phyloP scores from a whole-genome alignment of 2,329 filamentous ascomycete genomes.

The Knufia fluminis region DNA sequence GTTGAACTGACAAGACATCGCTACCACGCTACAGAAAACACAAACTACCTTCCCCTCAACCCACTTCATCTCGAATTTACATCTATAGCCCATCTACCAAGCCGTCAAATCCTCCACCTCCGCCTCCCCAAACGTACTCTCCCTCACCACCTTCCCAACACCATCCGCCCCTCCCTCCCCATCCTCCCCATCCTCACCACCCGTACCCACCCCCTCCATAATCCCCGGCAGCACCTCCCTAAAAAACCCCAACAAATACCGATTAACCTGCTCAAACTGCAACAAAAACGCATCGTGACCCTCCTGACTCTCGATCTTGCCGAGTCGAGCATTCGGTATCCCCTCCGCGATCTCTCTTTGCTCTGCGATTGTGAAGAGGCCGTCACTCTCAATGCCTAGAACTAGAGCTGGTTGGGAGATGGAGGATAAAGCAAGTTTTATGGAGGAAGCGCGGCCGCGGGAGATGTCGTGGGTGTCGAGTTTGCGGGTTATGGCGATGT shows the following conservation, averaged over 20 bases:
- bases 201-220: slow-evolving; percentile 55
- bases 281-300: slow-evolving; percentile 94
- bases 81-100: no score
- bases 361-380: slow-evolving; percentile 93
- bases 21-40: background rate
- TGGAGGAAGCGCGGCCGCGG: slow-evolving; percentile 52
- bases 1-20: slow-evolving; percentile 20
- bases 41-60: no score
- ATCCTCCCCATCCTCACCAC: slow-evolving; percentile 31
- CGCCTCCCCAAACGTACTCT: slow-evolving; percentile 86
- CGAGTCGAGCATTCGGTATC: slow-evolving; percentile 66
- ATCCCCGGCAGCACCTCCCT: slow-evolving; percentile 76
- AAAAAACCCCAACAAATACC: slow-evolving; percentile 74
- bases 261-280: slow-evolving; percentile 95
- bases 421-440: slow-evolving; percentile 65
- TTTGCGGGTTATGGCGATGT: slow-evolving; percentile 97
- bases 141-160: slow-evolving; percentile 63
- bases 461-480: slow-evolving; percentile 95
- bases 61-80: no score
- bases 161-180: slow-evolving; percentile 46
- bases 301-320: slow-evolving; percentile 86
- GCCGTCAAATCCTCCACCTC: slow-evolving; percentile 72
- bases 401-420: slow-evolving; percentile 87
- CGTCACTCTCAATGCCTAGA: slow-evolving; percentile 89
- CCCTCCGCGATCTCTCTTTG: slow-evolving; percentile 82